Percentiles rank a stretch among this genome's conserved stretches.
These are phyloP conservation scores for Penicillium lividum DNA, from an alignment of 495 filamentous ascomycete species.

Conservation along the genomic window DNA sequence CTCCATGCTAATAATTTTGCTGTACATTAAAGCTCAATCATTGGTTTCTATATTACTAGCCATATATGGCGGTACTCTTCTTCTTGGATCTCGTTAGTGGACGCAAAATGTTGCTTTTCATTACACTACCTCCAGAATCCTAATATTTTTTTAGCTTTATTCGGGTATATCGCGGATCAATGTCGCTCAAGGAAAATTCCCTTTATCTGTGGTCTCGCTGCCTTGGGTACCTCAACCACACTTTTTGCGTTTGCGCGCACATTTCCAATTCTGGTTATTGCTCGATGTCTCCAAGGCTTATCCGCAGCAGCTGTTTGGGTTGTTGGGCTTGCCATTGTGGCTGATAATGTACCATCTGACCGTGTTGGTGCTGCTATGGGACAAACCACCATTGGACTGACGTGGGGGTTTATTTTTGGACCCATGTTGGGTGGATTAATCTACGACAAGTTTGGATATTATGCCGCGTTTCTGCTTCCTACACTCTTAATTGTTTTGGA, in stretches of 20 bases:
- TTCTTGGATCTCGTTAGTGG: conserved; percentile 56
- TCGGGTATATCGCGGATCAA: conserved; percentile 58
- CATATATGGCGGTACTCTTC: conserved; percentile 69
- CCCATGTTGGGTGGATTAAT: conserved; percentile 75
- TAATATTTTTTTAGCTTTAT: conserved; percentile 19
- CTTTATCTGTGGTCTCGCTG: conserved; percentile 56
- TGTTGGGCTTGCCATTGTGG: conserved; percentile 56
- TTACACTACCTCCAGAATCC: neutral
- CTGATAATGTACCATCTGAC: conserved; percentile 58
- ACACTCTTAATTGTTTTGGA: conserved; percentile 55
- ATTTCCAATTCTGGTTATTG: conserved; percentile 50
- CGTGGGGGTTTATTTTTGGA: conserved; percentile 54
- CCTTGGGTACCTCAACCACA: conserved; percentile 54
- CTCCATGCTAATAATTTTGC: conserved; percentile 3
- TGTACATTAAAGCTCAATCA: conserved; percentile 52
- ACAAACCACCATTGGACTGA: conserved; percentile 61
- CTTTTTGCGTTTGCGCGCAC: conserved; percentile 55
- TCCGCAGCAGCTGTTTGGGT: conserved; percentile 63
- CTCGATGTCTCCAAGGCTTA: conserved; percentile 59
- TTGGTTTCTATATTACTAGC: conserved; percentile 77
- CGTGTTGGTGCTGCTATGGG: conserved; percentile 66
- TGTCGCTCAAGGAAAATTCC: conserved; percentile 52
- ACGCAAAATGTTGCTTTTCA: neutral
- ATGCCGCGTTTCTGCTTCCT: conserved; percentile 47
- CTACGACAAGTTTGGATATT: conserved; percentile 46